These are phyloP conservation scores for Albifimbria verrucaria DNA, from an alignment of 2,329 filamentous ascomycete species.

Conservation along the genomic window DNA sequence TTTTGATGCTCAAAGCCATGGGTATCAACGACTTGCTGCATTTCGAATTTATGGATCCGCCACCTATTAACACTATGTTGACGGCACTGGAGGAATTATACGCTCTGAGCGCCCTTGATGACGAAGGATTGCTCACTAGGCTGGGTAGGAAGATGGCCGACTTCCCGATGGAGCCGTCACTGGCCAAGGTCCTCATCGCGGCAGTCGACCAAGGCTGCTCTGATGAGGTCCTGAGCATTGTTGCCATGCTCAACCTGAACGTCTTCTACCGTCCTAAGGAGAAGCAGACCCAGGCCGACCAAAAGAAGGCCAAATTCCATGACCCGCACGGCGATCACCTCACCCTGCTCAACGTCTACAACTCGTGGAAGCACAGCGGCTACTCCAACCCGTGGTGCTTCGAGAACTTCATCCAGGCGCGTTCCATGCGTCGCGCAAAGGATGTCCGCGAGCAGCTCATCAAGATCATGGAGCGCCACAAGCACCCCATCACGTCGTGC, in stretches of 20 bases:
- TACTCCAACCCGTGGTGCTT: constrained; percentile 90
- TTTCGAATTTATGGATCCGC: constrained; percentile 99
- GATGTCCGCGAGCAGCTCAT: constrained; percentile 91
- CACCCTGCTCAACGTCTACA: constrained; percentile 94
- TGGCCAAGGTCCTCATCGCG: constrained; percentile 86
- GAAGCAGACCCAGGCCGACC: constrained; percentile 92
- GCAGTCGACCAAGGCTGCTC: constrained; percentile 86
- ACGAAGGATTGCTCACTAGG: constrained; percentile 89
- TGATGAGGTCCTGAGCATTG: constrained; percentile 90
- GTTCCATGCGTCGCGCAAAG: constrained; percentile 82
- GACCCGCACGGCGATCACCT: constrained; percentile 93
- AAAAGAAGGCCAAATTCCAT: constrained; percentile 97
- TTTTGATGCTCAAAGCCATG: constrained; percentile 98
- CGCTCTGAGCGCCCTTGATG: constrained; percentile 84
- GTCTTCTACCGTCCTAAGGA: constrained; percentile 97
- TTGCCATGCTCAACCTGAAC: constrained; percentile 86
- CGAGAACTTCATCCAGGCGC: constrained; percentile 95
- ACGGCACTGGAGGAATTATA: constrained; percentile 95
- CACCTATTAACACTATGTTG: constrained; percentile 95
- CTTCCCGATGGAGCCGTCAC: constrained; percentile 93
- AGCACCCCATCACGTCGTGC: constrained; percentile 77
- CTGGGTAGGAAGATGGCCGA: constrained; percentile 96
- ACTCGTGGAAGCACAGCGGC: constrained; percentile 85
- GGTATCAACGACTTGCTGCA: constrained; percentile 96
- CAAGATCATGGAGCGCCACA: constrained; percentile 91